A percentile compares a stretch with the other conserved stretches of the same genome.
Evolutionary conservation across 495 filamentous ascomycete genomes (phyloP).

Genomic region (Saxophila tyrrhenica): DNA sequence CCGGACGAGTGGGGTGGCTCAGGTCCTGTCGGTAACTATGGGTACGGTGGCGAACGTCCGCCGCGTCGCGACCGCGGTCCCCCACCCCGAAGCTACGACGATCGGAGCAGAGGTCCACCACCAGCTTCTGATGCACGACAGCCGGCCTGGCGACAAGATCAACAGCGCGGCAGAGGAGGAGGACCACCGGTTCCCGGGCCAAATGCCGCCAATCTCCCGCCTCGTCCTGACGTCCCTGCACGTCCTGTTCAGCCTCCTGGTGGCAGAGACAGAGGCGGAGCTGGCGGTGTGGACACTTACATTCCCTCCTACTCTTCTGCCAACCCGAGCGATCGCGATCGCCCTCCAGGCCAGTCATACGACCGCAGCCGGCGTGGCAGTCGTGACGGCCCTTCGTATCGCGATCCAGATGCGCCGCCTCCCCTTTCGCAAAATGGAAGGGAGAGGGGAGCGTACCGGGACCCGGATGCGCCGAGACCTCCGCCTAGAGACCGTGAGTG

Average conservation of each 20-base stretch:
- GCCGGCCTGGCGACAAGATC: slow-evolving; percentile 11
- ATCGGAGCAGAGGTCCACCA: slow-evolving; percentile 23
- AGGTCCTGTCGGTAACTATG: slow-evolving; percentile 18
- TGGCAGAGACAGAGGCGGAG: background rate
- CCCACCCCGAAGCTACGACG: slow-evolving; percentile 18
- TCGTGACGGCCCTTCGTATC: slow-evolving; percentile 1
- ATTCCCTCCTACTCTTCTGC: slow-evolving; percentile 24
- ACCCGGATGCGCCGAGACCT: background rate
- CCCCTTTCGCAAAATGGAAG: background rate
- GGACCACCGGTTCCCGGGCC: background rate
- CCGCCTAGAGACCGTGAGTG: background rate
- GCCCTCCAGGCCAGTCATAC: slow-evolving; percentile 2
- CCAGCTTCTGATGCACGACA: slow-evolving; percentile 4
- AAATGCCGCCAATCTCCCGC: slow-evolving; percentile 3
- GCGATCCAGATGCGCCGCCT: slow-evolving; percentile 3
- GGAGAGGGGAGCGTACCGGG: background rate
- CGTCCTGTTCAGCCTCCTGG: slow-evolving; percentile 15
- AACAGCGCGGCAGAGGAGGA: background rate
- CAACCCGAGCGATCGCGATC: background rate
- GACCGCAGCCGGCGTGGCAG: slow-evolving; percentile 3
- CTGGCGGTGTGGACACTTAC: slow-evolving; percentile 23
- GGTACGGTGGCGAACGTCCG: slow-evolving; percentile 6
- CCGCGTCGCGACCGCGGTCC: slow-evolving; percentile 13
- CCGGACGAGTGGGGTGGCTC: slow-evolving; percentile 47
- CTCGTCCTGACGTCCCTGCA: background rate